Conservation (phyloP, 306 rosid species). For the Vigna nakashimae region DNA sequence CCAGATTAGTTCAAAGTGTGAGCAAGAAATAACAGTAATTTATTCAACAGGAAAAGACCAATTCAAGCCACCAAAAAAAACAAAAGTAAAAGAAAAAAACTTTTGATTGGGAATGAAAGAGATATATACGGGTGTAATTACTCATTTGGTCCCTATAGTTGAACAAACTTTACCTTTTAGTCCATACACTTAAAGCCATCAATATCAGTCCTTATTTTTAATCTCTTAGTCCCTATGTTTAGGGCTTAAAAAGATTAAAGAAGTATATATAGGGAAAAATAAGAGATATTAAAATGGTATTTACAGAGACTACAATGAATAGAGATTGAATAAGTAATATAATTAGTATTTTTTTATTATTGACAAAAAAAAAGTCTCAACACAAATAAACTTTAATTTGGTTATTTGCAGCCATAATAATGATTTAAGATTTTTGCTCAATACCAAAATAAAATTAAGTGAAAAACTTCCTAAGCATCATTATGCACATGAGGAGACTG, state of each 20-base stretch:
- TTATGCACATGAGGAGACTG: constrained; percentile 2
- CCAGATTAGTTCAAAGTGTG: constrained; percentile 24
- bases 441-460: neutral
- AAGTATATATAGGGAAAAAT: too few species aligned
- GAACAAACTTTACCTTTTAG: too few species aligned
- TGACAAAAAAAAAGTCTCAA: neutral
- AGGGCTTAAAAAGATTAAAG: too few species aligned
- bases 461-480: neutral
- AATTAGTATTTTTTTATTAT: neutral
- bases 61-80: constrained; percentile 15
- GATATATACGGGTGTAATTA: neutral
- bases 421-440: constrained; percentile 19
- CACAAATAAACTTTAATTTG: neutral
- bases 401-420: neutral
- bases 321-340: too few species aligned
- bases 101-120: neutral
- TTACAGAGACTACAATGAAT: too few species aligned
- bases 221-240: too few species aligned
- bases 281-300: too few species aligned
- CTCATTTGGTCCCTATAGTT: too few species aligned
- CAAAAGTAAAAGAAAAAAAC: neutral
- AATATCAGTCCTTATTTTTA: too few species aligned
- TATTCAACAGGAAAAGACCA: neutral
- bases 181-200: too few species aligned
- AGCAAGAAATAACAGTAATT: constrained; percentile 33